phyloP scores from a whole-genome alignment of 257 asterid species.

The Cynanchum wilfordii region DNA sequence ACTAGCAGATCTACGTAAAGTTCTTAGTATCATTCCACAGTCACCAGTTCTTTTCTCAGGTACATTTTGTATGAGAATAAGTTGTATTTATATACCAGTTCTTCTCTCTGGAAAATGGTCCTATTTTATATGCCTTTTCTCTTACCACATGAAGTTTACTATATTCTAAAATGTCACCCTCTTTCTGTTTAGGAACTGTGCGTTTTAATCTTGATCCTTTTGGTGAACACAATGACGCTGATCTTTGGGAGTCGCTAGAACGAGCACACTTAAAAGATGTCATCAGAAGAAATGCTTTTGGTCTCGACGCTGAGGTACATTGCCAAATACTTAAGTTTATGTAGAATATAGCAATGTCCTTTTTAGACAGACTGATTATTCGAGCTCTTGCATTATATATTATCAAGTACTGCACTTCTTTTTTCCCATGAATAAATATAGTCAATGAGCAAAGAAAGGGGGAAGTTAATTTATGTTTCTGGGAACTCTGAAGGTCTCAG shows the following conservation, averaged over 20 bases:
- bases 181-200: conserved; percentile 44
- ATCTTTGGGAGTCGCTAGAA: conserved; percentile 88
- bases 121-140: neutral
- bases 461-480: neutral
- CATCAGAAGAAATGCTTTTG: conserved; percentile 55
- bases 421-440: neutral
- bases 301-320: conserved; percentile 81
- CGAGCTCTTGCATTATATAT: neutral
- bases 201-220: conserved; percentile 92
- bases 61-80: conserved; percentile 15
- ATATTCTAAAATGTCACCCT: no score
- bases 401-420: no score
- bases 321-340: neutral
- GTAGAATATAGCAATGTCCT: neutral
- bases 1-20: conserved; percentile 68
- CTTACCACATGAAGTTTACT: neutral
- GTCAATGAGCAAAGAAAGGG: neutral
- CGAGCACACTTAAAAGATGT: conserved; percentile 77
- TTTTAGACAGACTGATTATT: neutral
- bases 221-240: conserved; percentile 67
- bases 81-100: neutral
- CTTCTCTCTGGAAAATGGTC: neutral
- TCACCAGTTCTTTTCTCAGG: conserved; percentile 95
- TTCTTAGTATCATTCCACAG: conserved; percentile 89
- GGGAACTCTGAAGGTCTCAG: conserved; percentile 56